Conservation (phyloP, 2,329 filamentous ascomycete genomes). For the Graphiopsis chlorocephala region DNA sequence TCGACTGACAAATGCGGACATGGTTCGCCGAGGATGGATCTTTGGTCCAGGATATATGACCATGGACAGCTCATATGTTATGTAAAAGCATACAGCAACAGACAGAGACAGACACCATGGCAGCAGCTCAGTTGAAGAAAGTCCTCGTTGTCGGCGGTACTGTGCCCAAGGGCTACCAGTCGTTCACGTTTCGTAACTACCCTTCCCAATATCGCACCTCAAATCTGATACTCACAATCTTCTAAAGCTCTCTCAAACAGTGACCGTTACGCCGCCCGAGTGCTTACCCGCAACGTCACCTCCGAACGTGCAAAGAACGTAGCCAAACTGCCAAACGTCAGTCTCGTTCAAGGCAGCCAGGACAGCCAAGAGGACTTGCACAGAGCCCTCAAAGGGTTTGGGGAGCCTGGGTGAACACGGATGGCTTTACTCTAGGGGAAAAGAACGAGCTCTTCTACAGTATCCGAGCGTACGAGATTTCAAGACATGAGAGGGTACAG, state of each 20-base stretch:
- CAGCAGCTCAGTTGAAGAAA: neutral
- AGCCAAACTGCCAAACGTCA: neutral
- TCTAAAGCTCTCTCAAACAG: neutral
- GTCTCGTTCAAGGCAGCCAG: neutral
- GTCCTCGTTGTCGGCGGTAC: neutral
- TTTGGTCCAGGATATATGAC: neutral
- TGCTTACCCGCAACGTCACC: neutral
- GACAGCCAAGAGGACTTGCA: neutral
- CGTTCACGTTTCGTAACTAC: neutral
- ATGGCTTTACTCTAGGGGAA: neutral
- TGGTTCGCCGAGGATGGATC: neutral
- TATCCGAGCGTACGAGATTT: neutral
- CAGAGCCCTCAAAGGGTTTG: neutral
- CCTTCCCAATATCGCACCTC: neutral
- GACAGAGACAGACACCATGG: neutral
- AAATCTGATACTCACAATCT: neutral
- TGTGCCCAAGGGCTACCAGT: neutral
- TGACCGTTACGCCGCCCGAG: neutral
- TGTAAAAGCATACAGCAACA: neutral
- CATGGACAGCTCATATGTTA: neutral
- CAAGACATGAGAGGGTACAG: neutral
- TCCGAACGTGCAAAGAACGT: neutral
- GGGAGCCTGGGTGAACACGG: neutral
- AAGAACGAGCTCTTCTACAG: neutral
- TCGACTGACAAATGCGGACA: neutral